A percentile compares a stretch with the other conserved stretches of the same genome.
phyloP scores from a whole-genome alignment of 2,329 filamentous ascomycete genomes.

The Ascochyta koolunga region DNA sequence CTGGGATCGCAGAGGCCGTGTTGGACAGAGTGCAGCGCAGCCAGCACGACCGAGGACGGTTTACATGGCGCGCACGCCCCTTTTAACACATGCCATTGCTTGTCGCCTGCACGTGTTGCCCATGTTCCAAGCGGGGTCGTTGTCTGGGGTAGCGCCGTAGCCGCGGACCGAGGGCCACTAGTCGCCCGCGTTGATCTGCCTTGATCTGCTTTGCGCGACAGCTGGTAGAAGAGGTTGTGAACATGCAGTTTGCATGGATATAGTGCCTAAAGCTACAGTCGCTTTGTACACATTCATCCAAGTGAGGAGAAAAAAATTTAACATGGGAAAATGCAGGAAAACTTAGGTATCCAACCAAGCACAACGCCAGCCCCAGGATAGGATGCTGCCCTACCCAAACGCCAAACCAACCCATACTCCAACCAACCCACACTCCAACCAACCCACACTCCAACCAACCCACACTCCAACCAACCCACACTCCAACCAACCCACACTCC shows the following conservation, averaged over 20 bases:
- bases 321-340: not conserved
- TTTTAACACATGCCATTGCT: not conserved
- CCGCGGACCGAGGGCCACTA: constrained; percentile 5
- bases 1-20: not conserved
- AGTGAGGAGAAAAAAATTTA: not conserved
- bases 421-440: not conserved
- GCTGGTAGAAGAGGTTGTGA: not conserved
- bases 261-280: constrained; percentile 2
- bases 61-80: not conserved
- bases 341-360: not conserved
- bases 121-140: not conserved
- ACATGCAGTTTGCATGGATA: constrained; percentile 4
- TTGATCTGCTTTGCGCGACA: not conserved
- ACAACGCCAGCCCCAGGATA: not conserved
- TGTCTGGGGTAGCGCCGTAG: not conserved
- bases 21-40: not conserved
- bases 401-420: not conserved
- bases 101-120: not conserved
- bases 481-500: constrained; percentile 1
- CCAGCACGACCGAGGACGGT: not conserved
- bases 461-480: not conserved
- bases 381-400: not conserved
- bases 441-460: not conserved
- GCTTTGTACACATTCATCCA: not conserved
- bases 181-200: not conserved